These are phyloP conservation scores for Tetrahymena elliotti DNA, from an alignment of 73 alveolate genomes.

Conservation along the genomic window DNA sequence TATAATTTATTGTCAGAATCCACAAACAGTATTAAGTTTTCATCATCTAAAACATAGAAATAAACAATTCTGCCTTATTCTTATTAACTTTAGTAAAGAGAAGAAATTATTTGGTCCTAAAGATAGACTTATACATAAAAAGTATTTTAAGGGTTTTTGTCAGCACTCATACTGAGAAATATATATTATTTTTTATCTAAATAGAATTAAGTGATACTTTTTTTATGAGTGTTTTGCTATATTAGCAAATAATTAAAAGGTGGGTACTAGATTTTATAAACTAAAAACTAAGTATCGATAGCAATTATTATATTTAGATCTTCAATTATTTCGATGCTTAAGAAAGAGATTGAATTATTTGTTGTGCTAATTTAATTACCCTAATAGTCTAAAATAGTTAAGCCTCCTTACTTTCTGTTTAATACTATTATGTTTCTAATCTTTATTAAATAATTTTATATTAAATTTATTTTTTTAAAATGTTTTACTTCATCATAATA, in stretches of 20 bases:
- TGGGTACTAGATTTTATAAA: background rate
- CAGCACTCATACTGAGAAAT: background rate
- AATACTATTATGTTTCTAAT: background rate
- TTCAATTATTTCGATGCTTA: background rate
- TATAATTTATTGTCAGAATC: background rate
- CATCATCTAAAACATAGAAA: background rate
- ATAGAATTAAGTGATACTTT: background rate
- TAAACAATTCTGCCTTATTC: background rate
- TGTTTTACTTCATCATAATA: background rate
- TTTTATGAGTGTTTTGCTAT: background rate
- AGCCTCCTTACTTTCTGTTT: background rate
- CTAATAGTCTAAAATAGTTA: background rate
- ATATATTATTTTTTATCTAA: background rate
- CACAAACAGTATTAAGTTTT: background rate
- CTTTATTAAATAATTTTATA: background rate
- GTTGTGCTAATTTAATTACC: background rate
- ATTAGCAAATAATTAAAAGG: background rate
- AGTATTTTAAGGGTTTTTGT: background rate
- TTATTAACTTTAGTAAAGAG: background rate
- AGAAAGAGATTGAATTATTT: background rate
- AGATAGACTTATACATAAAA: background rate
- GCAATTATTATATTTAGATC: background rate
- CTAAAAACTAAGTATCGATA: background rate
- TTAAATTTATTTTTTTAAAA: background rate
- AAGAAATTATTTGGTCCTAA: background rate